Percentiles rank a stretch among this genome's conserved stretches.
These are phyloP conservation scores for Neostapfia colusana DNA, from an alignment of 176 grass and related monocot species.

Conservation along the genomic window DNA sequence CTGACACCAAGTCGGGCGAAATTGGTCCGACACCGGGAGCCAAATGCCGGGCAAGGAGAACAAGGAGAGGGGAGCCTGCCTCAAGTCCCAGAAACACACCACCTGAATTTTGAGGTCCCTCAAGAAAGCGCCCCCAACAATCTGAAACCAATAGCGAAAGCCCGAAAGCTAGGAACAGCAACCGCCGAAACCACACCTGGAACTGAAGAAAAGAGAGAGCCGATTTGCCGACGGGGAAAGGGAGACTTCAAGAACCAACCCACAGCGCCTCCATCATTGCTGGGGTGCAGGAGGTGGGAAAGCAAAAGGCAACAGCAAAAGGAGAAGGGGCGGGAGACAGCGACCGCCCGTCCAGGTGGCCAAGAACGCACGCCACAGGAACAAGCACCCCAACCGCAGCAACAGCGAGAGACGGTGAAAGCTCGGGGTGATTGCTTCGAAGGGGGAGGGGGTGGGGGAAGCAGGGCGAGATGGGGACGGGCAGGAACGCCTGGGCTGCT, in stretches of 20 bases:
- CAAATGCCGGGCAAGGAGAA: neutral
- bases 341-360: conserved; percentile 39
- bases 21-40: neutral
- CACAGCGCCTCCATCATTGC: conserved; percentile 24
- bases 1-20: neutral
- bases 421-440: neutral
- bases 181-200: conserved; percentile 32
- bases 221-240: conserved; percentile 15
- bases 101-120: neutral
- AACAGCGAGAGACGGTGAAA: neutral
- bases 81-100: neutral
- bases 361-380: conserved; percentile 19
- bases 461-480: conserved; percentile 5
- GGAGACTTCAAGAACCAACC: conserved; percentile 31
- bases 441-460: neutral
- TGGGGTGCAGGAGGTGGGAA: conserved; percentile 31
- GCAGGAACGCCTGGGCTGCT: conserved; percentile 18
- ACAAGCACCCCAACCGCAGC: neutral
- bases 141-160: neutral
- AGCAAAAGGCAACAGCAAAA: conserved; percentile 29
- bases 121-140: neutral
- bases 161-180: conserved; percentile 10
- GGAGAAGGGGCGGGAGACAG: conserved; percentile 9
- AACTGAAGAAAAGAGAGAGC: neutral
- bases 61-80: neutral